These are phyloP conservation scores for Penicillium decumbens DNA, from an alignment of 2,329 filamentous ascomycete species.

Conservation along the genomic window DNA sequence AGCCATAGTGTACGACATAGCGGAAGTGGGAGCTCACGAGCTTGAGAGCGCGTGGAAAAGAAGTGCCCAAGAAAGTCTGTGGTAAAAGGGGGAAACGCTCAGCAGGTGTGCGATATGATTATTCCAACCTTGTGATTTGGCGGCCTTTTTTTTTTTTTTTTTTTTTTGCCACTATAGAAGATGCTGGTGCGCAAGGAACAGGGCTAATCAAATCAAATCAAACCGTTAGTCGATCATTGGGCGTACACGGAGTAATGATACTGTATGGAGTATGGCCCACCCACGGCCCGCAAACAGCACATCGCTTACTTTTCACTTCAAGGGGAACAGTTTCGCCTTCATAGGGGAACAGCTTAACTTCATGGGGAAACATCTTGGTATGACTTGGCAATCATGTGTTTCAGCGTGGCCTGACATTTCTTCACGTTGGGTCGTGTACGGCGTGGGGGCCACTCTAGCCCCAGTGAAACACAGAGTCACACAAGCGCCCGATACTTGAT, in stretches of 20 bases:
- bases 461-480: not conserved
- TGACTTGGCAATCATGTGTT: not conserved
- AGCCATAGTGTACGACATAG: not conserved
- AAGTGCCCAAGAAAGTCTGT: not conserved
- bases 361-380: not conserved
- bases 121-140: constrained; percentile 16
- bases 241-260: constrained; percentile 14
- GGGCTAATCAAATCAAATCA: constrained; percentile 17
- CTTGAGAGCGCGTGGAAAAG: not conserved
- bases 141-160: constrained; percentile 1
- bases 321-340: no score
- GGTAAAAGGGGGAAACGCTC: constrained; percentile 12
- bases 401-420: not conserved
- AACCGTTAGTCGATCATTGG: constrained; percentile 16
- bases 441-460: not conserved
- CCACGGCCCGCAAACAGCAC: not conserved
- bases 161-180: constrained; percentile 22
- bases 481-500: not conserved
- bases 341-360: not conserved
- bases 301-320: not conserved
- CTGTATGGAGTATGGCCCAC: constrained; percentile 13
- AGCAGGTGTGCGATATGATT: constrained; percentile 12
- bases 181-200: constrained; percentile 15
- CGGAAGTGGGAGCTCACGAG: not conserved
- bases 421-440: not conserved